Base-by-base conservation (phyloP, 495 filamentous ascomycete genomes). In the Podospora pseudocomata region DNA sequence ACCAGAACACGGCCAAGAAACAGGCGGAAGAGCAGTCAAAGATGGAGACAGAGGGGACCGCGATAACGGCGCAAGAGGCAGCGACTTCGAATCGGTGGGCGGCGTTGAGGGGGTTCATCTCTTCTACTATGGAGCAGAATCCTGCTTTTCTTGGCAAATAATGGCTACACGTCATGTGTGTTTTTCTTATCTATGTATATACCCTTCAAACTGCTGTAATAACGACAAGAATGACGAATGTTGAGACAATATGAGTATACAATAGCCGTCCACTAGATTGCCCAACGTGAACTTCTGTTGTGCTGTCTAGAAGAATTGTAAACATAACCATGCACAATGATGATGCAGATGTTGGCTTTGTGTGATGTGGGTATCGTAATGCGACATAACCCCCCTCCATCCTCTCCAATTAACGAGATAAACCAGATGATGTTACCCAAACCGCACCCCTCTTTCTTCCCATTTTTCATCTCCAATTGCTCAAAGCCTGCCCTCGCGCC, bases 61-160 rank as follows among this genome's bases (percentile, higher is more conserved):
- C 23, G 23, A 23, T 23, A 23, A 68, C 68, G 66, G n/a, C 59
- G 18, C 65, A 72, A 53, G 57, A 75, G 30, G 76, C 79, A 28
- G 76, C 83, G 5, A 87, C 85, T 20, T 79, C 85, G 54, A 86
- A 79, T 75, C 80, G 88, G 54, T 92, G 88, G 89, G 89, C 89
- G 54, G 89, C 88, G 20, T 74, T 92, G 71, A 82, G 89, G 65
- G 85, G 80, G 34, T 91, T 91, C 66, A 90, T 93, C 53, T 86
- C 88, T 0, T 84, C 88, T 68, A 92, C 88, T 0, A 89, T 91
- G 88, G 89, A 92, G 73, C 87, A 88, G 73, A 90, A 90, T 63
- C 86, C 88, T 27, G 88, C 85, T 9, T 90, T 91, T 75, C 66
- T 73, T 61, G 55, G 39, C 9, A 74, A 76, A 67, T 60, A 62